Conservation (phyloP, 176 grass and related monocot species). For the Eleusine indica region DNA sequence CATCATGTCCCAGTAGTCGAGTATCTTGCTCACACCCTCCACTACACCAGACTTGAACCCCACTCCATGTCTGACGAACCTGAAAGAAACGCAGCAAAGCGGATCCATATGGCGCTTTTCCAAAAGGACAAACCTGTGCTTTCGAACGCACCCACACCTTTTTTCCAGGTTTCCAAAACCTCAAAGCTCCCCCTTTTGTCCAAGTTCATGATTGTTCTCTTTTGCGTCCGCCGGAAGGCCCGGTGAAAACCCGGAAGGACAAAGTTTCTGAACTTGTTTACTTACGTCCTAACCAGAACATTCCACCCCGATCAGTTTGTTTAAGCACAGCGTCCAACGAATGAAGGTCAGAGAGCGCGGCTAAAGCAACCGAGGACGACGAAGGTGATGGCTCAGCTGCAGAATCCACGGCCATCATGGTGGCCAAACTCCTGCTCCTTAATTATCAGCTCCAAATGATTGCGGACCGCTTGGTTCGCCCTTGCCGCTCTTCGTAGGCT, state of each 20-base stretch:
- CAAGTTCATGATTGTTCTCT: constrained; percentile 1
- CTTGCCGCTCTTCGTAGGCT: constrained; percentile 12
- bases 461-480: constrained; percentile 19
- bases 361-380: not conserved
- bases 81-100: constrained; percentile 15
- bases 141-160: constrained; percentile 3
- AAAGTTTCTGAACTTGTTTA: not conserved
- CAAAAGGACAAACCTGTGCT: constrained; percentile 55
- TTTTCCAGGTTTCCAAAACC: constrained; percentile 45
- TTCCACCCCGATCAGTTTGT: constrained; percentile 21
- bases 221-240: constrained; percentile 13
- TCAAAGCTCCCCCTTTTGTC: not conserved
- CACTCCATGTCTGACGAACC: constrained; percentile 15
- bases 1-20: constrained; percentile 23
- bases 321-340: constrained; percentile 1
- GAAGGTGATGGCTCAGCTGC: constrained; percentile 46
- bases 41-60: constrained; percentile 32
- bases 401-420: constrained; percentile 40
- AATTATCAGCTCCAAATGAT: constrained; percentile 46
- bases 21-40: not conserved
- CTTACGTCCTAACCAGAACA: not conserved
- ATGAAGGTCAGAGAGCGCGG: constrained; percentile 13
- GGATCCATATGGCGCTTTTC: constrained; percentile 32
- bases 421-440: constrained; percentile 10
- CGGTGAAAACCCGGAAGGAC: constrained; percentile 28